A percentile compares a stretch with the other conserved stretches of the same genome.
Conservation (phyloP, 306 rosid genomes). For the Sophora flavescens region DNA sequence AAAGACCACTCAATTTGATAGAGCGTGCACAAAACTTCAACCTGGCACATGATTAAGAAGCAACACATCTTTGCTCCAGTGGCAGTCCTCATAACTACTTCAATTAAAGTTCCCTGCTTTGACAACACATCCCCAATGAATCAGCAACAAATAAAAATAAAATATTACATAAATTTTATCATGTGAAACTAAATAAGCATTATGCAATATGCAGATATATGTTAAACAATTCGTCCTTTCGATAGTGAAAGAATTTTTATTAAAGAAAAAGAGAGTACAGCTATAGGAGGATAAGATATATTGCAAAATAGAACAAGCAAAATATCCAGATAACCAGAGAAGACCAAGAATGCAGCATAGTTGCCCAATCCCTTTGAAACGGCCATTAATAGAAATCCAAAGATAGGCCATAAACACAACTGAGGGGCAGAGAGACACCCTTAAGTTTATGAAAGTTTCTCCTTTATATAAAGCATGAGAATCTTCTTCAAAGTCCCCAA, state of each 20-base stretch:
- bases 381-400: background rate
- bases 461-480: constrained; percentile 9
- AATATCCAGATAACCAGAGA: background rate
- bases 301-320: background rate
- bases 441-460: background rate
- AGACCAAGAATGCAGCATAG: constrained; percentile 1
- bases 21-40: constrained; percentile 23
- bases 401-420: constrained; percentile 10
- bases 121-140: constrained; percentile 5
- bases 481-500: background rate
- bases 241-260: background rate
- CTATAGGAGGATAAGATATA: background rate
- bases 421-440: background rate
- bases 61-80: constrained; percentile 25
- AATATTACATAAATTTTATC: background rate
- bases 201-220: constrained; percentile 7
- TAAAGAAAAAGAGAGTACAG: background rate
- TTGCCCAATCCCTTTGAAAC: constrained; percentile 4
- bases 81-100: background rate
- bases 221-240: background rate
- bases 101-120: constrained; percentile 24
- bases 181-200: background rate
- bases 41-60: constrained; percentile 33
- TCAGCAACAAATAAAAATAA: constrained; percentile 10
- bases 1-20: background rate